A percentile compares a stretch with the other conserved stretches of the same genome.
Evolutionary conservation across 352 stramenopile species (phyloP).

Genomic region (Thraustotheca clavata): DNA sequence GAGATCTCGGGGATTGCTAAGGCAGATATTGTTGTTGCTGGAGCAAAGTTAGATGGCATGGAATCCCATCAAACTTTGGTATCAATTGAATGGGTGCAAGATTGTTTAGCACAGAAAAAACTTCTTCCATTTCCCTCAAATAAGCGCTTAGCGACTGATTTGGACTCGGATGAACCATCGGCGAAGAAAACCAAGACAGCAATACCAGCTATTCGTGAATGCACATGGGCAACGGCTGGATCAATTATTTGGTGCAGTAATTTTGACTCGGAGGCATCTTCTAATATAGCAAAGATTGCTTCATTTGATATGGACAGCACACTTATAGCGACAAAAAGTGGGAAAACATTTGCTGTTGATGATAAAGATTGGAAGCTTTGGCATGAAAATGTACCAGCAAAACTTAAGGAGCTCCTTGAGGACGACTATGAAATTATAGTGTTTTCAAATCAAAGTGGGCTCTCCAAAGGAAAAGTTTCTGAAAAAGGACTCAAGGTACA

Average conservation of each 20-base stretch:
- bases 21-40: background rate
- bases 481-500: conserved; percentile 49
- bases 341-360: conserved; percentile 63
- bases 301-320: conserved; percentile 77
- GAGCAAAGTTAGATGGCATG: background rate
- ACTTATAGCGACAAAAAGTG: conserved; percentile 77
- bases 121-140: background rate
- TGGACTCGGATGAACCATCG: background rate
- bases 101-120: background rate
- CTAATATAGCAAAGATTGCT: conserved; percentile 45
- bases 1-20: background rate
- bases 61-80: background rate
- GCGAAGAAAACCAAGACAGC: background rate
- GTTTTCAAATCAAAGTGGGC: conserved; percentile 80
- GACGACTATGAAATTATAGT: conserved; percentile 48
- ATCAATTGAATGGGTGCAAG: background rate
- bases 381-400: conserved; percentile 45
- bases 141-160: background rate
- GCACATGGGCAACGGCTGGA: background rate
- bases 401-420: conserved; percentile 37
- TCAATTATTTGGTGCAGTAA: conserved; percentile 1
- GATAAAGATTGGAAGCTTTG: conserved; percentile 71
- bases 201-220: background rate
- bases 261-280: no score
- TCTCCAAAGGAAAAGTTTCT: conserved; percentile 65